phyloP scores from a whole-genome alignment of 2,329 filamentous ascomycete genomes.

The Colletotrichum limetticola region DNA sequence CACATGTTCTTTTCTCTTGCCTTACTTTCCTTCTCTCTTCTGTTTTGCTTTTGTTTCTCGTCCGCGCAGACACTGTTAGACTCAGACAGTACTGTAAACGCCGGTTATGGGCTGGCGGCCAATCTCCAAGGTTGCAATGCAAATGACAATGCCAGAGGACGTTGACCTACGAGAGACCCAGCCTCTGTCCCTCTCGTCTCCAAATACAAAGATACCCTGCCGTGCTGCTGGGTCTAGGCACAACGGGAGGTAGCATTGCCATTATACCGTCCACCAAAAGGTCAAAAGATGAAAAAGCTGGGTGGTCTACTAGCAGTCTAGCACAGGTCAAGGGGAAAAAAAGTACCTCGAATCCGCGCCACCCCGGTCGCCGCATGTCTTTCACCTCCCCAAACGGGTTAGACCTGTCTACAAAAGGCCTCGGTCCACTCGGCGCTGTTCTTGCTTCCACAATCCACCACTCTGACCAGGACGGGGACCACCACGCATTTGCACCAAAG shows the following conservation, averaged over 20 bases:
- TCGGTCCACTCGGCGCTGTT: conserved; percentile 34
- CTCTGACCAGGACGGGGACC: too few species aligned
- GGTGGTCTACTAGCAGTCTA: not conserved
- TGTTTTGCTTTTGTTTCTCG: not conserved
- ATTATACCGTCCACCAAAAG: not conserved
- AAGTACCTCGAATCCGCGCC: conserved; percentile 31
- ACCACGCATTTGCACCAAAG: too few species aligned
- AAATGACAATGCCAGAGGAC: not conserved
- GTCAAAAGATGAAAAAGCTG: not conserved
- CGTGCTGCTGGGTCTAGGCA: not conserved
- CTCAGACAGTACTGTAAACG: not conserved
- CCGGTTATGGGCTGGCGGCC: not conserved
- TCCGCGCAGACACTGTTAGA: not conserved
- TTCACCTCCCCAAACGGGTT: conserved; percentile 45
- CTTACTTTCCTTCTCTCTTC: not conserved
- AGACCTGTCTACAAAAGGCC: conserved; percentile 38
- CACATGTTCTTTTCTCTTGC: not conserved
- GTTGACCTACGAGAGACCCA: not conserved
- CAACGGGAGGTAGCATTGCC: not conserved
- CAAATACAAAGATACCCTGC: not conserved
- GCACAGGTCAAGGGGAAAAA: conserved; percentile 2
- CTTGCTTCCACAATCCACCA: conserved; percentile 16
- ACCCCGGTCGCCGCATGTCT: conserved; percentile 30
- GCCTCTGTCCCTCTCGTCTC: not conserved
- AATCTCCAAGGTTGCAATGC: not conserved